Percentiles rank a stretch among this genome's conserved stretches.
Evolutionary conservation across 2,329 filamentous ascomycete species (phyloP).

Genomic region (Aspergillus sp.): DNA sequence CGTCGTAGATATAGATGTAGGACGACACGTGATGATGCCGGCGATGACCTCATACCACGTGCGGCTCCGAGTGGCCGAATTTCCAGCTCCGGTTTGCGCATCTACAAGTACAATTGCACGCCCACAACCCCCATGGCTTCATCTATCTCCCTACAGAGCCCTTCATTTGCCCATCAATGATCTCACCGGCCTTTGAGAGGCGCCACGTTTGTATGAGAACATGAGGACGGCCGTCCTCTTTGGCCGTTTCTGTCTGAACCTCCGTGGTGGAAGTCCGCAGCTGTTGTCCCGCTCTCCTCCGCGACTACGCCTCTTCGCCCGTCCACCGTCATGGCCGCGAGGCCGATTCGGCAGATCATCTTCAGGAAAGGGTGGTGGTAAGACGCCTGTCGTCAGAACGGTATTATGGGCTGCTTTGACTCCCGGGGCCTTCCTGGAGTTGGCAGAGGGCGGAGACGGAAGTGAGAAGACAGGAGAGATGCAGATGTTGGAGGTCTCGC

Average conservation of each 20-base stretch:
- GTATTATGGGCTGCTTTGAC: constrained; percentile 42
- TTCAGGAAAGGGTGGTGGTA: constrained; percentile 5
- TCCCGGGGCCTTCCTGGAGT: constrained; percentile 51
- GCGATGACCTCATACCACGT: constrained; percentile 18
- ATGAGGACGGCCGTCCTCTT: constrained; percentile 46
- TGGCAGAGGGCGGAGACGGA: constrained; percentile 44
- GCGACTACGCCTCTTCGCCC: constrained; percentile 22
- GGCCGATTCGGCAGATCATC: constrained; percentile 5
- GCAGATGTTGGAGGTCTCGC: constrained; percentile 78
- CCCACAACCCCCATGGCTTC: background rate
- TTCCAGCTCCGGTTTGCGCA: constrained; percentile 1
- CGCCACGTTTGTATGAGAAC: constrained; percentile 19
- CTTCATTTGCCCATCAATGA: constrained; percentile 5
- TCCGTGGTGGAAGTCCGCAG: constrained; percentile 28
- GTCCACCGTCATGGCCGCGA: constrained; percentile 18
- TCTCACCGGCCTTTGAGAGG: background rate
- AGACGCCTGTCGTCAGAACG: constrained; percentile 19
- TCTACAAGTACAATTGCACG: background rate
- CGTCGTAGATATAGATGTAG: background rate
- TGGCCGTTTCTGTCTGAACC: constrained; percentile 42
- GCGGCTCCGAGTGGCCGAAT: constrained; percentile 5
- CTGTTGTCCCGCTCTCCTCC: constrained; percentile 22
- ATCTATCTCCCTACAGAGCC: background rate
- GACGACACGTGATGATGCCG: background rate
- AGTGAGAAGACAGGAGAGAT: constrained; percentile 63